Evolutionary conservation across 768 basidiomycete species (phyloP).

Genomic region (Suillus subaureus): DNA sequence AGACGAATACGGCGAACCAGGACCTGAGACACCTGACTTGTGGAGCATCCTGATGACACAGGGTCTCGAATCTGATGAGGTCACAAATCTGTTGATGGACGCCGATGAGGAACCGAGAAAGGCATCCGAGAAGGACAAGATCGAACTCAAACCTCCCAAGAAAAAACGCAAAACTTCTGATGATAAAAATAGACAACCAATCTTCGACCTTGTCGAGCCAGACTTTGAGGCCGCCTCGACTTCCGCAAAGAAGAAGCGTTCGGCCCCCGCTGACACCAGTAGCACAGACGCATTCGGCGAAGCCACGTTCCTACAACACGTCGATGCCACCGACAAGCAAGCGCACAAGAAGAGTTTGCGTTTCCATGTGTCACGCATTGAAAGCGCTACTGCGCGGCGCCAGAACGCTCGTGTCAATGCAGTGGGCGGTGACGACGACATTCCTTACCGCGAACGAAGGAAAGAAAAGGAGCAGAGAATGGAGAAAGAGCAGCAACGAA

Average conservation of each 20-base stretch:
- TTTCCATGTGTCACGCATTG: slow-evolving; percentile 94
- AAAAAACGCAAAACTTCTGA: slow-evolving; percentile 59
- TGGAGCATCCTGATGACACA: slow-evolving; percentile 44
- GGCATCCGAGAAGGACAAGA: slow-evolving; percentile 20
- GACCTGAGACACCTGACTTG: slow-evolving; percentile 41
- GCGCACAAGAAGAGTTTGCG: slow-evolving; percentile 81
- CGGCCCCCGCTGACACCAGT: slow-evolving; percentile 12
- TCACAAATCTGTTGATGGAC: slow-evolving; percentile 60
- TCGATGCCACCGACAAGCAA: slow-evolving; percentile 82
- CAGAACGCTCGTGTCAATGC: slow-evolving; percentile 71
- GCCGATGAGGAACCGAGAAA: slow-evolving; percentile 31
- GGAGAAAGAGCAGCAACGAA: slow-evolving; percentile 48
- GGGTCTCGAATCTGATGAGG: slow-evolving; percentile 47
- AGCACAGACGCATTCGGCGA: slow-evolving; percentile 65
- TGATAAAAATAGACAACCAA: slow-evolving; percentile 31
- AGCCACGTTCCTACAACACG: slow-evolving; percentile 60
- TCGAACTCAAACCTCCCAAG: slow-evolving; percentile 46
- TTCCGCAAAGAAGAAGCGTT: slow-evolving; percentile 28
- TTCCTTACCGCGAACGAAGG: slow-evolving; percentile 82
- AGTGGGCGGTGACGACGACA: slow-evolving; percentile 90
- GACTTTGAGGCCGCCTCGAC: slow-evolving; percentile 46
- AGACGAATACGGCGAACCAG: slow-evolving; percentile 25
- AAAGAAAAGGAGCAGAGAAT: slow-evolving; percentile 60
- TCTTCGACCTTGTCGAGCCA: slow-evolving; percentile 84
- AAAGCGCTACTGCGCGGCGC: slow-evolving; percentile 74